These are phyloP conservation scores for Neohortaea acidophila DNA, from an alignment of 495 filamentous ascomycete genomes.

Conservation along the genomic window DNA sequence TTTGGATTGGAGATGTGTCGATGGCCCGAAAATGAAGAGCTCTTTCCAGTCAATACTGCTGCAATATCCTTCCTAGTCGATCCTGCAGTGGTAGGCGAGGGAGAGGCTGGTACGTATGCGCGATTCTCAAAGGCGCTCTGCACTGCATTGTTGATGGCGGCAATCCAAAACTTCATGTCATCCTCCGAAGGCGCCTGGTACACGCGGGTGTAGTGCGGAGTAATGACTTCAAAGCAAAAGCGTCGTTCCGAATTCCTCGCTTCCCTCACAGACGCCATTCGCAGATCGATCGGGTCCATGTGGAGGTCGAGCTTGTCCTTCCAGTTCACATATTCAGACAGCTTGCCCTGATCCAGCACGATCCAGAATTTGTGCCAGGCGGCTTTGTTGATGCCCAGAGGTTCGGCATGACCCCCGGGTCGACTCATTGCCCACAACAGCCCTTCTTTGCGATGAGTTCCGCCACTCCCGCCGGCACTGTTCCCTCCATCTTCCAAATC, in stretches of 20 bases:
- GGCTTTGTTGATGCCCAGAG: slow-evolving; percentile 86
- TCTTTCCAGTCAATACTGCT: slow-evolving; percentile 88
- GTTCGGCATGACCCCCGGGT: slow-evolving; percentile 88
- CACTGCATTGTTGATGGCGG: slow-evolving; percentile 89
- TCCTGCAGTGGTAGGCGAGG: slow-evolving; percentile 22
- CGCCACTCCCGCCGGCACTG: slow-evolving; percentile 31
- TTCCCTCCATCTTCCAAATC: slow-evolving; percentile 55
- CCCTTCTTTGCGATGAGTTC: slow-evolving; percentile 68
- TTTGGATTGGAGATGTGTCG: slow-evolving; percentile 39
- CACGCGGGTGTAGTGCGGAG: slow-evolving; percentile 87
- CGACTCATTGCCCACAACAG: slow-evolving; percentile 86
- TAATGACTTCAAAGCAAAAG: slow-evolving; percentile 98
- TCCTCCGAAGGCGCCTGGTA: slow-evolving; percentile 97
- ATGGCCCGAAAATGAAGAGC: slow-evolving; percentile 50
- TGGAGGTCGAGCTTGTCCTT: slow-evolving; percentile 93
- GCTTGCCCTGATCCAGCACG: slow-evolving; percentile 84
- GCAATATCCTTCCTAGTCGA: slow-evolving; percentile 68
- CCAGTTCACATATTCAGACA: slow-evolving; percentile 99
- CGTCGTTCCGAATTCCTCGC: slow-evolving; percentile 84
- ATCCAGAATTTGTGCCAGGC: slow-evolving; percentile 99
- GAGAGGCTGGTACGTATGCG: slow-evolving; percentile 34
- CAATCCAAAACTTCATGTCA: slow-evolving; percentile 95
- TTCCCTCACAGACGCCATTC: slow-evolving; percentile 91
- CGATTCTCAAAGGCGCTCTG: slow-evolving; percentile 87
- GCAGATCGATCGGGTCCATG: slow-evolving; percentile 95